A percentile compares a stretch with the other conserved stretches of the same genome.
Conservation (phyloP, 768 basidiomycete genomes). For the Serendipita sp. region DNA sequence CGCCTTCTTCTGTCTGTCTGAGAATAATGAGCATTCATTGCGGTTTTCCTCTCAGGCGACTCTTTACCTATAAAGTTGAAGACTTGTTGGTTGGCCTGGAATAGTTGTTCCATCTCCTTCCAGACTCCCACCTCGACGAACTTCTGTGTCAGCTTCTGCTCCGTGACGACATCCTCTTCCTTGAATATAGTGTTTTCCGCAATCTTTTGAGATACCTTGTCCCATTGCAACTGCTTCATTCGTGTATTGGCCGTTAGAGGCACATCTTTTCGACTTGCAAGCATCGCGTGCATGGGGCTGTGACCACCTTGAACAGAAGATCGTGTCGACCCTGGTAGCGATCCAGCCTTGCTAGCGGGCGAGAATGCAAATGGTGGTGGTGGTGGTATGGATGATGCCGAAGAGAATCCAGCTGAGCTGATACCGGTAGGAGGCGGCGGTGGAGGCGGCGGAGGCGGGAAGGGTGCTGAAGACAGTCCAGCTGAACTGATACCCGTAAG, state of each 20-base stretch:
- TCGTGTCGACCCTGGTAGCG: constrained; percentile 22
- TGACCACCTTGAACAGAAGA: constrained; percentile 25
- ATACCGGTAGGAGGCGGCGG: constrained; percentile 14
- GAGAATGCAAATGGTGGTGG: constrained; percentile 20
- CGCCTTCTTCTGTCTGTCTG: constrained; percentile 69
- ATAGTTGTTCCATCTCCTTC: constrained; percentile 94
- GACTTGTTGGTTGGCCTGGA: constrained; percentile 89
- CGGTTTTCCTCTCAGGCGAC: no score
- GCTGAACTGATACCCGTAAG: constrained; percentile 18
- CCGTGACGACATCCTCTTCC: constrained; percentile 46
- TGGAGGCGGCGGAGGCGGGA: constrained; percentile 18
- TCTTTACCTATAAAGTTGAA: constrained; percentile 68
- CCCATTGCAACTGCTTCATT: constrained; percentile 99
- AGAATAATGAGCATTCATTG: neutral
- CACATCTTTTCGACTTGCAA: constrained; percentile 67
- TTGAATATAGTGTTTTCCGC: constrained; percentile 77
- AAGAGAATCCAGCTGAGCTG: constrained; percentile 5
- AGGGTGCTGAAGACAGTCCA: constrained; percentile 18
- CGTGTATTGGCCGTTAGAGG: constrained; percentile 69
- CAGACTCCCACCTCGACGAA: constrained; percentile 77
- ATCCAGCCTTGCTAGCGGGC: constrained; percentile 13
- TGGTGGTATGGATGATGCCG: constrained; percentile 6
- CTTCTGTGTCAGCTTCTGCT: constrained; percentile 66
- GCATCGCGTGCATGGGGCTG: constrained; percentile 15
- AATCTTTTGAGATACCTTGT: constrained; percentile 84